Conservation (phyloP, 2,329 filamentous ascomycete genomes). For the Microsporum ferrugineum region DNA sequence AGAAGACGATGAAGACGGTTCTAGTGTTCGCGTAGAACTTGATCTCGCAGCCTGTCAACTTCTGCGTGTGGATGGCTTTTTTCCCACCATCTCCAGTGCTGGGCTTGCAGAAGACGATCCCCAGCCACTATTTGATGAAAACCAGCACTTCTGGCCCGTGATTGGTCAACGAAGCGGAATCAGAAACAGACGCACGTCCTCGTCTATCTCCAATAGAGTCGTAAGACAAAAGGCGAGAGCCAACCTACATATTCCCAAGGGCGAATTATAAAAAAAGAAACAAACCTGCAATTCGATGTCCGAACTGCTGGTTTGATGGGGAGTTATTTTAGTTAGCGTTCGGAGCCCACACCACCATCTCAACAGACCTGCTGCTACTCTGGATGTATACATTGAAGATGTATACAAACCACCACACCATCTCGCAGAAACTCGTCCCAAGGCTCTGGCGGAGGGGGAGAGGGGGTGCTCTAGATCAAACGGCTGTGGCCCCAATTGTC, state of each 20-base stretch:
- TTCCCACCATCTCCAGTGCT: neutral
- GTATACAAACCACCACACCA: neutral
- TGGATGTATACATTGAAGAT: neutral
- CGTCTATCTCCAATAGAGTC: neutral
- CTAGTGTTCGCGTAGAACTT: constrained; percentile 1
- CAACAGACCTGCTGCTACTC: neutral
- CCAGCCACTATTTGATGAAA: neutral
- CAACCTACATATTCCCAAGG: too few species aligned
- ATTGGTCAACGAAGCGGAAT: neutral
- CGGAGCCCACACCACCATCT: too few species aligned
- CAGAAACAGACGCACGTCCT: neutral
- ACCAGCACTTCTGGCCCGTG: neutral
- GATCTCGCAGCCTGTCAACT: constrained; percentile 3
- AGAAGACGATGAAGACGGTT: neutral
- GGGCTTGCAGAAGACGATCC: neutral
- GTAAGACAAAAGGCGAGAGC: neutral
- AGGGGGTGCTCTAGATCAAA: neutral
- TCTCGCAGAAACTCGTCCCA: neutral
- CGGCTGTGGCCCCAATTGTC: neutral
- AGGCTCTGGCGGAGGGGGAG: neutral
- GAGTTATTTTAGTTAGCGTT: neutral
- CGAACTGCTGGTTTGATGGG: neutral
- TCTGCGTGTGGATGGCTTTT: neutral
- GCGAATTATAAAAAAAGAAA: neutral
- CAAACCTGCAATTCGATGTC: neutral